These are phyloP conservation scores for Crithidia brevicula DNA, from an alignment of 208 protist species.

Conservation along the genomic window DNA sequence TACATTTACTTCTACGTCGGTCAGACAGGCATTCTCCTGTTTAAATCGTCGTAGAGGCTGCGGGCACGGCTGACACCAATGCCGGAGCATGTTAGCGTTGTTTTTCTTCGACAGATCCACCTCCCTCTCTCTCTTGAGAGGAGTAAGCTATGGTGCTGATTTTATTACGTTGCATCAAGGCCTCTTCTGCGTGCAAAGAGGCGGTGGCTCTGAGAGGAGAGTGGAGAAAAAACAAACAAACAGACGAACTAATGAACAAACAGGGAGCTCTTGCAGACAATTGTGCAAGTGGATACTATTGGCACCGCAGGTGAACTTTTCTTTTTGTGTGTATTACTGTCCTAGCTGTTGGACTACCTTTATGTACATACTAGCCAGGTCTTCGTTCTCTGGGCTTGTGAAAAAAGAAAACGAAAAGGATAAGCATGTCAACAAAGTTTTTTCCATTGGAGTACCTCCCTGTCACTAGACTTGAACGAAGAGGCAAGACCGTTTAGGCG, in stretches of 20 bases:
- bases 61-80: background rate
- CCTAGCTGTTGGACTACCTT: background rate
- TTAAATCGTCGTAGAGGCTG: conserved; percentile 81
- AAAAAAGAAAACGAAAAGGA: background rate
- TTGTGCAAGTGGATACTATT: conserved; percentile 1
- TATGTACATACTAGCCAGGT: conserved; percentile 1
- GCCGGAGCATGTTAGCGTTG: background rate
- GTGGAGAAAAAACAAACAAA: no score
- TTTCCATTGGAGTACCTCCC: no score
- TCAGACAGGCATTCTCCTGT: conserved; percentile 99
- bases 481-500: no score
- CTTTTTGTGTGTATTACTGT: background rate
- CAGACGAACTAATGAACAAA: no score
- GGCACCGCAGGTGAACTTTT: background rate
- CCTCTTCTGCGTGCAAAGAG: no score
- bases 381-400: background rate
- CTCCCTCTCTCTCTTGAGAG: background rate
- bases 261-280: no score
- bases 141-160: no score
- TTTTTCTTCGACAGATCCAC: background rate
- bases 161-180: no score
- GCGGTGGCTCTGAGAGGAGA: no score
- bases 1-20: conserved; percentile 99
- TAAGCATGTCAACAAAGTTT: no score
- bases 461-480: no score